Base-by-base conservation (phyloP, 345 rosid species). In the Hevea brasiliensis region DNA sequence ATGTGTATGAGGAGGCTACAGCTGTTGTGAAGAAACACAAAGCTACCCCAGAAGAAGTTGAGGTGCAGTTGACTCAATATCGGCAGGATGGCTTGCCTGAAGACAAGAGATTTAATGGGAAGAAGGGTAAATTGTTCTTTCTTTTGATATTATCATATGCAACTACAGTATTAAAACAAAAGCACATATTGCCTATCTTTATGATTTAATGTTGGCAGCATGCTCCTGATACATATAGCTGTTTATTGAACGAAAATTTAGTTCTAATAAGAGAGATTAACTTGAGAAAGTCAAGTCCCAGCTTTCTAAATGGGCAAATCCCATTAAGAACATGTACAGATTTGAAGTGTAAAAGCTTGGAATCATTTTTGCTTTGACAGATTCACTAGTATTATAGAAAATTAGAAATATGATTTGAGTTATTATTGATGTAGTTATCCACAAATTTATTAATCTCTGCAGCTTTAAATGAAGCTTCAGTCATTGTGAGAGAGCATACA, bases 1-100 rank as follows among this genome's bases (percentile, higher is more conserved):
- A 87, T 40, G 91, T 94, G 74, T 94, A 94, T 76, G 97, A 94
- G 58, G 98, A 92, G 82, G 98, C 97, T 12, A 87, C 86, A 63
- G 98, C 97, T 67, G 97, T 92, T 40, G 89, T 94, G 17, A 77
- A 77, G 80, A 94, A 94, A 85, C 86, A 94, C 77, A 94, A 94
- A 86, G 97, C 98, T 61, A 81, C 89, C 56, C 97, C 97, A 1
- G 93, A 90, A 81, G 98, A 94, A 84, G 98, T 94, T 35, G 86
- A 90, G 70, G 81, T 89, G 50, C 98, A 92, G 72, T 41, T 94
- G 76, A 76, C 86, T 73, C 96, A 88, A 70, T 94, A 94, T 74
- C 83, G 71, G 23, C 79, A 0, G 9, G 98, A 94, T 71, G 94
- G 94, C 26, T 79, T 92, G 72, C 96, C 98, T 0, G 85, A 85